A percentile compares a stretch with the other conserved stretches of the same genome.
Evolutionary conservation across 2,329 filamentous ascomycete species (phyloP).

Genomic region (Aotearoamyces nothofagi): DNA sequence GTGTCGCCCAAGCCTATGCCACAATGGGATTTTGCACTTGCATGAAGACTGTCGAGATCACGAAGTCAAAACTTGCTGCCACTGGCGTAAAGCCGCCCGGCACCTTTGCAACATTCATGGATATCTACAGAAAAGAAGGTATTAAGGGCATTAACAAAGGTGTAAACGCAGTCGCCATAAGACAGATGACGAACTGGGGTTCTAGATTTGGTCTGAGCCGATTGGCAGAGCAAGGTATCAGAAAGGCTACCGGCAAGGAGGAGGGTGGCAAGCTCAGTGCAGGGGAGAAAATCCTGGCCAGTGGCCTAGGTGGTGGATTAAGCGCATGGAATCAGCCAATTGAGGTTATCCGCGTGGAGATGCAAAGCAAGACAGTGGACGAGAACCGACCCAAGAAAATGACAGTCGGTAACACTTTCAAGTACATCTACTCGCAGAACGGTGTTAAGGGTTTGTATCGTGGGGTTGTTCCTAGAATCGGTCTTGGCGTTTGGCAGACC

Average conservation of each 20-base stretch:
- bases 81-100: constrained; percentile 71
- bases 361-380: constrained; percentile 98
- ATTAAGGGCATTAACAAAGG: constrained; percentile 95
- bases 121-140: constrained; percentile 89
- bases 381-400: constrained; percentile 98
- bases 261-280: constrained; percentile 63
- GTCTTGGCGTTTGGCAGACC: constrained; percentile 95
- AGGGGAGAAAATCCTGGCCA: constrained; percentile 79
- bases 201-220: constrained; percentile 88
- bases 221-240: constrained; percentile 80
- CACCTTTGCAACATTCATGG: constrained; percentile 91
- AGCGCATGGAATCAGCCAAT: constrained; percentile 99
- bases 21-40: constrained; percentile 99
- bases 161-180: constrained; percentile 95
- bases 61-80: constrained; percentile 87
- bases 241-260: constrained; percentile 62
- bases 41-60: constrained; percentile 99
- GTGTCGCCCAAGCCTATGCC: constrained; percentile 94
- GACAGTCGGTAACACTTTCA: constrained; percentile 75
- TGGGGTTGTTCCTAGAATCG: constrained; percentile 85
- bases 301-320: constrained; percentile 78
- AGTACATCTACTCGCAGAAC: constrained; percentile 83
- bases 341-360: constrained; percentile 98
- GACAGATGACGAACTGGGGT: constrained; percentile 99
- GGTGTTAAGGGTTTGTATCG: constrained; percentile 89